Evolutionary conservation across 2,329 filamentous ascomycete genomes (phyloP), one percentile per base, ranked within the genome.

Genomic region (Fusarium sp.): DNA sequence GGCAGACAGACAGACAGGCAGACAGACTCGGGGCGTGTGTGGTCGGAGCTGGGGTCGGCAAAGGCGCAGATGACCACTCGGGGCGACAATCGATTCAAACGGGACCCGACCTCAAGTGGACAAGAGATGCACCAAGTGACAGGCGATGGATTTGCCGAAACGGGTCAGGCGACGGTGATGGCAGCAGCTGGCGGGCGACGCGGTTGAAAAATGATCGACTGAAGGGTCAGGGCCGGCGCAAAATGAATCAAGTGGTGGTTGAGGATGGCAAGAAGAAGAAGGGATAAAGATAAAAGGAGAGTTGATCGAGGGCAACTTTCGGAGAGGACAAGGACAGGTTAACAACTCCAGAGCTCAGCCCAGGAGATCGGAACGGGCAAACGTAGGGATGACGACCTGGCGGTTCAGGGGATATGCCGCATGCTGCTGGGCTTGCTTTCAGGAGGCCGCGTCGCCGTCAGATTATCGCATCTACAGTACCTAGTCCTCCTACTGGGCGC

Each of bases 131-230:
- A 64, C 51, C 46, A 65, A 68, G 68, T 68, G 68, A 71, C 55
- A 47, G 71, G 47, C 51, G 46, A 52, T 44, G 54, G 63, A 52
- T 9, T 55, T 37, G 56, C 56, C 52, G 57, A 64, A 47, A 23
- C 48, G n/a, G 52, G 72, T 74, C 72, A 74, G 63, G 60, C 60
- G 67, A 70, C 61, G 56, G 52, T 53, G 34, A 64, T 52, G 58
- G 56, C 64, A 69, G 59, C 41, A 41, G 18, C 50, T 34, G 44
- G 58, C 48, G 51, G 58, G 62, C 47, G 62, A 55, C 58, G 58
- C 53, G 65, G 51, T 50, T 65, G 46, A 52, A 47, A 65, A 47
- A 65, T 44, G 73, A 75, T 67, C 64, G 73, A 75, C 72, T 75
- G 47, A 47, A 56, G 60, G 64, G 62, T 73, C 55, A 72, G 63